Percentiles rank a stretch among this genome's conserved stretches.
phyloP scores from a whole-genome alignment of 805 yeast species.

The Starmera dryadoides region DNA sequence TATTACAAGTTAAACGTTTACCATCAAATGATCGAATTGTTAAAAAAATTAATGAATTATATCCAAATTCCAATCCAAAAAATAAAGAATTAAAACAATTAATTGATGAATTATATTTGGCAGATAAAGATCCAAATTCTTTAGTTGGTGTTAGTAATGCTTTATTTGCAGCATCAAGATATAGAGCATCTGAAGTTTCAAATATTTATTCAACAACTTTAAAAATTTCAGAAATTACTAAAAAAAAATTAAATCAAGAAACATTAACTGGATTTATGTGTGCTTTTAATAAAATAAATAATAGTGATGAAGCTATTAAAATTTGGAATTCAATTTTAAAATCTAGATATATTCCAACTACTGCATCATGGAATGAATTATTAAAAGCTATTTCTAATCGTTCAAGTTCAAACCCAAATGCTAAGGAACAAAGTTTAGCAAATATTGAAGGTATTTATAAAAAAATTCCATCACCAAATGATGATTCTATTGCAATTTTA shows the following conservation, averaged over 20 bases:
- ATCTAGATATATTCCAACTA: conserved; percentile 32
- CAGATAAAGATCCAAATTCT: conserved; percentile 16
- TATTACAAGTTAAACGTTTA: conserved; percentile 8
- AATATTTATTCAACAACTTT: conserved; percentile 13
- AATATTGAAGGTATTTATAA: conserved; percentile 30
- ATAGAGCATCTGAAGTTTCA: conserved; percentile 5
- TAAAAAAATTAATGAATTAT: neutral
- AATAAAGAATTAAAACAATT: conserved; percentile 2
- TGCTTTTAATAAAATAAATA: conserved; percentile 31
- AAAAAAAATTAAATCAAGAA: conserved; percentile 29
- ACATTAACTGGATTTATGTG: conserved; percentile 39
- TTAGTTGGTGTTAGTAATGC: conserved; percentile 11
- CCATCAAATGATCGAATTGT: conserved; percentile 2
- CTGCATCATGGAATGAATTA: conserved; percentile 53
- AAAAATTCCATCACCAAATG: conserved; percentile 32
- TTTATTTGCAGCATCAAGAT: conserved; percentile 6
- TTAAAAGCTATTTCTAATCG: conserved; percentile 34
- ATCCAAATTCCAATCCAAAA: conserved; percentile 6
- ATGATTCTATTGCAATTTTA: conserved; percentile 40
- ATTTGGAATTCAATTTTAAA: conserved; percentile 44
- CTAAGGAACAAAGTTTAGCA: conserved; percentile 21
- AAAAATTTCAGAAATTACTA: conserved; percentile 19
- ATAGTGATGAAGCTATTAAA: conserved; percentile 29
- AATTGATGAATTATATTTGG: conserved; percentile 5
- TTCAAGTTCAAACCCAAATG: conserved; percentile 17